Evolutionary conservation across 2,329 filamentous ascomycete species (phyloP), one percentile per base, ranked within the genome.

Genomic region (Drechslerella coelobrocha): DNA sequence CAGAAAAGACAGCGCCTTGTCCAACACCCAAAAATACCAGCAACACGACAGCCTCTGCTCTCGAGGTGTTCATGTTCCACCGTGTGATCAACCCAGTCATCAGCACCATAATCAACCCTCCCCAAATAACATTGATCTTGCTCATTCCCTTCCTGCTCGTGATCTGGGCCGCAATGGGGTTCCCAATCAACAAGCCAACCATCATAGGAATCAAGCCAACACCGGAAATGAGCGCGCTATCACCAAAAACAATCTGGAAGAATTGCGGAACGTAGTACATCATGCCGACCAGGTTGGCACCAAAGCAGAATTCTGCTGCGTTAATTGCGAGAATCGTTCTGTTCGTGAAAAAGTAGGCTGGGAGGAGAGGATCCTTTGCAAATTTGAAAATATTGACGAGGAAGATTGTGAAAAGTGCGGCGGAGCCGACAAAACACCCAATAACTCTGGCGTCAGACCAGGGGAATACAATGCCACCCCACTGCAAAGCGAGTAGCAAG

Each of bases 401-500:
- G 75, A 86, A 87, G 6, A 79, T 80, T 34, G 81, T 59, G 7
- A 80, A 78, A 1, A 82, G 79, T 17, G 82, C 73, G 0, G 75
- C 82, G 60, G 84, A 85, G 6, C 85, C 73, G 47, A 81, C 78
- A 6, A 87, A 80, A 17, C 86, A 78, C 6, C 83, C 73, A 52
- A 86, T 82, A 55, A 85, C 81, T 39, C 82, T 81, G 79, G 82
- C 82, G 73, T 79, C 81, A 43, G 76, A 78, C 85, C 85, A 87
- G 0, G 79, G 72, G 73, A 85, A 84, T 1, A 77, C 80, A 1
- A 81, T 81, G 2, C 85, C 85, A 53, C 84, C 85, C 85, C 85
- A 88, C 74, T 88, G 84, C 31, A 89, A 79, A 0, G 86, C 86
- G 2, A 89, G 79, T 2, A 89, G 77, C 39, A 88, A 83, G 72